Evolutionary conservation across 331 rosid genomes (phyloP), one percentile per base, ranked within the genome.

Genomic region (Malus hybrid): DNA sequence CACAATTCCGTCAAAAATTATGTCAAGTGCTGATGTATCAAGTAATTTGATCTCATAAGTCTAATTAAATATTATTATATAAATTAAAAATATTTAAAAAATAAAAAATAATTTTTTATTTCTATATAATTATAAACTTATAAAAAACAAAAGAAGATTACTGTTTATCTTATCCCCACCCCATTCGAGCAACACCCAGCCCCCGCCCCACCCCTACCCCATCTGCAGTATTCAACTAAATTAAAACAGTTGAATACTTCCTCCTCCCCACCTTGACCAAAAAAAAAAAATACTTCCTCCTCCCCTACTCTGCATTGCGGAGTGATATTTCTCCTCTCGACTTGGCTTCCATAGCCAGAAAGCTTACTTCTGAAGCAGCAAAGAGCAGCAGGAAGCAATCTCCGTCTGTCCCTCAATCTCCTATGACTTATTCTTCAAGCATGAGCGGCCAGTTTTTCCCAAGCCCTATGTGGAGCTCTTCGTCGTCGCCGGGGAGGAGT

Each of bases 321-420:
- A 30, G 84, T 73, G 98, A 91, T 52, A 82, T 87, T 64, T 91
- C 98, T 12, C 91, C 89, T 3, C 7, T 87, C n/a, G 90, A 91
- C 81, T 71, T 88, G 84, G 91, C 90, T 62, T 71, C 78, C 33
- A 53, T 89, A 5, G 84, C 80, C 4, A 87, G 77, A 69, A 84
- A 44, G 81, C 91, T 93, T 73, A 84, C 84, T 0, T 46, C 84
- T 72, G 80, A 10, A 77, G 68, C 30, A 71, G 75, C 32, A 56
- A 57, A 33, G 6, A 5, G 52, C 29, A 29, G 30, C 30, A 28
- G 74, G 48, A 33, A 7, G n/a, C 12, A 7, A 13, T n/a, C 15
- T 8, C 14, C 63, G 22, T 58, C 15, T 58, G 34, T 16, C 28
- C 19, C 60, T 22, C 71, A 78, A 48, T 82, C 81, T 71, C 14